Percentiles rank a stretch among this genome's conserved stretches.
phyloP scores from a whole-genome alignment of 2,329 filamentous ascomycete genomes.

The Epichloe gansuensis region DNA sequence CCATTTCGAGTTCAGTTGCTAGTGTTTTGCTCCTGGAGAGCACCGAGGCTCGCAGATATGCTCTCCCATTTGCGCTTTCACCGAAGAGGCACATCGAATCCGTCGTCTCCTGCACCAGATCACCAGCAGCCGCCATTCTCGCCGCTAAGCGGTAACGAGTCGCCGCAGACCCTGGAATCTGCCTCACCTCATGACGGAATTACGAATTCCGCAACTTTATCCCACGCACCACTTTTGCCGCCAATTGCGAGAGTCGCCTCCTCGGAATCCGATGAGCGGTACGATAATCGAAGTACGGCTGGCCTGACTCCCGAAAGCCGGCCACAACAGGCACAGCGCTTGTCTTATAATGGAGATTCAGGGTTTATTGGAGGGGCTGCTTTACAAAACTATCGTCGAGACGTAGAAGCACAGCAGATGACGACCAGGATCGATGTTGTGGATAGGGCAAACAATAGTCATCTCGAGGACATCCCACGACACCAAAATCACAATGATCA shows the following conservation, averaged over 20 bases:
- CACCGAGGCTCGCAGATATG: constrained; percentile 20
- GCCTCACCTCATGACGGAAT: constrained; percentile 23
- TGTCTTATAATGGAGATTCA: constrained; percentile 25
- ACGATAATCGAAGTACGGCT: constrained; percentile 10
- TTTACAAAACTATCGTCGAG: constrained; percentile 37
- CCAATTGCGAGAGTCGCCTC: constrained; percentile 39
- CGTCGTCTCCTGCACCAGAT: constrained; percentile 40
- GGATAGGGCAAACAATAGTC: background rate
- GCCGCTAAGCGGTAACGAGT: constrained; percentile 25
- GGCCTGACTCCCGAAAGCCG: constrained; percentile 12
- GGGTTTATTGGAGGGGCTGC: constrained; percentile 45
- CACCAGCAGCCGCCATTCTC: constrained; percentile 28
- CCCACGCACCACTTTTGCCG: constrained; percentile 35
- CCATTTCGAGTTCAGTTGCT: background rate
- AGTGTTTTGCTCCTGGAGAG: background rate
- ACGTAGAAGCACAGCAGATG: constrained; percentile 13
- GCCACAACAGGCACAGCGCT: constrained; percentile 17
- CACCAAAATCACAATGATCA: constrained; percentile 1
- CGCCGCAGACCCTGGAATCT: constrained; percentile 29
- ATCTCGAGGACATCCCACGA: constrained; percentile 5
- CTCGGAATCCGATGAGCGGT: constrained; percentile 19
- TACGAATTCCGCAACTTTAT: constrained; percentile 22
- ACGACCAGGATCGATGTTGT: background rate
- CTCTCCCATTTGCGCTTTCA: constrained; percentile 46
- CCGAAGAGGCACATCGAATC: constrained; percentile 43